Evolutionary conservation across 768 basidiomycete species (phyloP), one percentile per base, ranked within the genome.

Genomic region (Holtermannia corniformis): DNA sequence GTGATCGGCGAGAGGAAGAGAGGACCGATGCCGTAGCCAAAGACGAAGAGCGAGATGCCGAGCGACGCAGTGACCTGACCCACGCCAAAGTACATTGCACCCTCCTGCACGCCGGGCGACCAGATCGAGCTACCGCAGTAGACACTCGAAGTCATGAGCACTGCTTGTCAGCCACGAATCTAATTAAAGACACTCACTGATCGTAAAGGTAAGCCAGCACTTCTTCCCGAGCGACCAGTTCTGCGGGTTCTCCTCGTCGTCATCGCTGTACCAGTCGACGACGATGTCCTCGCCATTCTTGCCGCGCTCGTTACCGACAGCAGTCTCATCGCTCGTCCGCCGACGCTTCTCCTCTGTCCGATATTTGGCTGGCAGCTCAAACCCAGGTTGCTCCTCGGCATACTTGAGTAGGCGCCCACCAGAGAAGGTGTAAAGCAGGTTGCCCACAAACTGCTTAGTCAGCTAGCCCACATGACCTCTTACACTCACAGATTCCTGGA

Each of bases 31-130:
- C 70, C 74, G 60, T 75, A 75, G 1, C 64, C 72, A 4, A 57
- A 49, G 20, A 75, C 72, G 56, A 72, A 75, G 13, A 74, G 61
- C 0, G 72, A 66, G 2, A 75, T 47, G 21, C 69, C 72, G 12
- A 72, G 55, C 0, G 62, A 71, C 2, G 63, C 70, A 7, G 58
- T 49, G 28, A 65, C 57, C 44, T 60, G 58, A 1, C 57, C 56
- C 2, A 63, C 52, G 13, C 61, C 62, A 42, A 68, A 65, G 41
- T 62, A 55, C 26, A 52, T 22, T 42, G 58, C 52, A 5, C 44
- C 55, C 25, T 57, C 51, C 49, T 45, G 28, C 37, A 65, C 56
- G 3, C 50, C 62, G 14, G 67, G 63, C 27, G 57, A 57, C 26
- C 49, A 61, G 49, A 68, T 64, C 32, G 60, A 59, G 27, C 55